phyloP scores from a whole-genome alignment of 2,329 filamentous ascomycete species.

The Talaromyces sp. region DNA sequence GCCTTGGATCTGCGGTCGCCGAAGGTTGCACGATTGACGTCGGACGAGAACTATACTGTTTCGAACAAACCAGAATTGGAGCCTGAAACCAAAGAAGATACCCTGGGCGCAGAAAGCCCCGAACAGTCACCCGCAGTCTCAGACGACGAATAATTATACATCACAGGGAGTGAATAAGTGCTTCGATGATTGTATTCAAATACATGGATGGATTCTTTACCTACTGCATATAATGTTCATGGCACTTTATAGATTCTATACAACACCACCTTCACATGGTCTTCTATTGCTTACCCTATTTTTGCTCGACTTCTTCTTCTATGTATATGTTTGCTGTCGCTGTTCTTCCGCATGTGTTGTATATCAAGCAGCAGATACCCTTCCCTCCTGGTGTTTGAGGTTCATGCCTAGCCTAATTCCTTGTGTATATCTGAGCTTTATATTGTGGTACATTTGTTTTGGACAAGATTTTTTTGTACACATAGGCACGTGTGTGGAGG shows the following conservation, averaged over 20 bases:
- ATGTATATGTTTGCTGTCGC: neutral
- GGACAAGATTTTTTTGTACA: neutral
- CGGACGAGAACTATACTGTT: slow-evolving; percentile 29
- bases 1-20: slow-evolving; percentile 31
- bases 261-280: neutral
- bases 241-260: slow-evolving; percentile 10
- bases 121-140: slow-evolving; percentile 30
- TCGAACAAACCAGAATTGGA: slow-evolving; percentile 37
- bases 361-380: slow-evolving; percentile 13
- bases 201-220: neutral
- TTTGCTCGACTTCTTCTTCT: neutral
- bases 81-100: slow-evolving; percentile 23
- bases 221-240: neutral
- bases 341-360: neutral
- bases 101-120: slow-evolving; percentile 26
- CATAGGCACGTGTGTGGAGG: neutral
- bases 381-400: slow-evolving; percentile 3
- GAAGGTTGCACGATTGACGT: slow-evolving; percentile 35
- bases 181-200: neutral
- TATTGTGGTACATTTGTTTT: neutral
- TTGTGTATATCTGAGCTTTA: slow-evolving; percentile 1
- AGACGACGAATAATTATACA: slow-evolving; percentile 28
- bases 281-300: neutral
- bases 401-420: neutral
- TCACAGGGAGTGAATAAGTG: neutral